phyloP scores from a whole-genome alignment of 768 basidiomycete species.

The Suillus weaverae region DNA sequence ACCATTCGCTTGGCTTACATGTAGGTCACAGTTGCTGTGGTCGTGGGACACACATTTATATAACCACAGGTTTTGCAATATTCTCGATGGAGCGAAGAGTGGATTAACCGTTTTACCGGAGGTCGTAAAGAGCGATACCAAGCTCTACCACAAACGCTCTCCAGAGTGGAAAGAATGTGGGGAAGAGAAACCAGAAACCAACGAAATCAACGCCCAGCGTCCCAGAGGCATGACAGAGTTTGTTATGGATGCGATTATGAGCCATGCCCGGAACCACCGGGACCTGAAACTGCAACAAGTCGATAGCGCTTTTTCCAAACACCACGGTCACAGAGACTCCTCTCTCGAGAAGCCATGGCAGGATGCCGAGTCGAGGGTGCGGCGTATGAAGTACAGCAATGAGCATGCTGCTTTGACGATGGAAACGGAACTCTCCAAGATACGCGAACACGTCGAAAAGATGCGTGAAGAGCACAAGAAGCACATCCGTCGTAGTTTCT shows the following conservation, averaged over 20 bases:
- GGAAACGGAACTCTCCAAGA: conserved; percentile 35
- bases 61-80: conserved; percentile 45
- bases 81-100: conserved; percentile 63
- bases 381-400: conserved; percentile 10
- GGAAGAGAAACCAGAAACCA: conserved; percentile 1
- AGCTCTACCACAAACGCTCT: conserved; percentile 21
- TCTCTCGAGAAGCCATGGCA: conserved; percentile 39
- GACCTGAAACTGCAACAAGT: conserved; percentile 8
- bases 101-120: conserved; percentile 45
- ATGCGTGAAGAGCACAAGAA: conserved; percentile 32
- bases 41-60: not conserved
- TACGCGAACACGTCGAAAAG: conserved; percentile 42
- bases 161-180: conserved; percentile 29
- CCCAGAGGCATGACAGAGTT: conserved; percentile 15
- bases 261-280: conserved; percentile 6
- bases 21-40: conserved; percentile 32
- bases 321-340: not conserved
- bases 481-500: conserved; percentile 32
- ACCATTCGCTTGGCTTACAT: conserved; percentile 58
- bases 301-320: not conserved
- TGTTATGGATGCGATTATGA: conserved; percentile 33
- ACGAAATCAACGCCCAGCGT: conserved; percentile 14
- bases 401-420: conserved; percentile 19
- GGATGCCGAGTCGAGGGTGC: conserved; percentile 28
- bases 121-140: conserved; percentile 31